These are phyloP conservation scores for Colletotrichum phormii DNA, from an alignment of 2,329 filamentous ascomycete genomes.

Conservation along the genomic window DNA sequence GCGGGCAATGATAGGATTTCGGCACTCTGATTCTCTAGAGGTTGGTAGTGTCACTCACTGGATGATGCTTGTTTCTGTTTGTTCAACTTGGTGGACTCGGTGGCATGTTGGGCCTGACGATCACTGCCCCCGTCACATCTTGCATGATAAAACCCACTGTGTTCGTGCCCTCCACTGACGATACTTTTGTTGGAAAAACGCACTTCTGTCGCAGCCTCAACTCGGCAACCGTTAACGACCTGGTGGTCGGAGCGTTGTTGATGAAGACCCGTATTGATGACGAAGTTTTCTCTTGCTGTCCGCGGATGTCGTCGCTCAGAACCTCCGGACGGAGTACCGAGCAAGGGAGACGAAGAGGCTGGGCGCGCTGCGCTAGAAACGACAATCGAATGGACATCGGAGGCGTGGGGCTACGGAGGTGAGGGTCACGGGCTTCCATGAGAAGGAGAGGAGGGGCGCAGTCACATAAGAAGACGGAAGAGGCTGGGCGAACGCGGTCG, in stretches of 20 bases:
- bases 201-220: slow-evolving; percentile 1
- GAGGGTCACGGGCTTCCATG: too few species aligned
- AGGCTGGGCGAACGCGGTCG: slow-evolving; percentile 8
- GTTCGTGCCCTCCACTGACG: background rate
- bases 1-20: background rate
- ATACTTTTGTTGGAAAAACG: background rate
- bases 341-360: background rate
- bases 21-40: background rate
- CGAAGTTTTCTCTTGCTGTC: background rate
- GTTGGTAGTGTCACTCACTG: background rate
- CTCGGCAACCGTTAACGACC: background rate
- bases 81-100: background rate
- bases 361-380: background rate
- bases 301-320: background rate
- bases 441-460: slow-evolving; percentile 4
- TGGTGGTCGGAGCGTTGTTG: background rate
- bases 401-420: background rate
- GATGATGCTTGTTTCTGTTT: background rate
- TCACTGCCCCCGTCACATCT: background rate
- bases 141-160: background rate
- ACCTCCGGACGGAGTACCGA: background rate
- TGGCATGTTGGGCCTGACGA: background rate
- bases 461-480: slow-evolving; percentile 8
- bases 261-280: background rate
- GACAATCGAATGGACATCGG: background rate